A percentile compares a stretch with the other conserved stretches of the same genome.
phyloP scores from a whole-genome alignment of 2,329 filamentous ascomycete genomes.

The Nothopassalora personata region DNA sequence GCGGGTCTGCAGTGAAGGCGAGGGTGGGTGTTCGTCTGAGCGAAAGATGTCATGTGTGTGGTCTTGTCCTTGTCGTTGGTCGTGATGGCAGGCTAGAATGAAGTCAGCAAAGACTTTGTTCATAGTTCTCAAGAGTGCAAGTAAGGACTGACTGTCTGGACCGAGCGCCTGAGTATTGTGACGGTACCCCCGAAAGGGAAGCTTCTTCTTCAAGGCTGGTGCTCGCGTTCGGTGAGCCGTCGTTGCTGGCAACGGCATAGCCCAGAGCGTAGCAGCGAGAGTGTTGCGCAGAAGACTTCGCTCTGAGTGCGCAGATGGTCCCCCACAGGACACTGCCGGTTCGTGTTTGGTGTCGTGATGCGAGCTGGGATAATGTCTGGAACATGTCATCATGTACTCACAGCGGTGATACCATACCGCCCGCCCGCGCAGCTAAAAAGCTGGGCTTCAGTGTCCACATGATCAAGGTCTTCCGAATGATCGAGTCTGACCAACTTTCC shows the following conservation, averaged over 20 bases:
- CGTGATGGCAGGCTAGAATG: constrained; percentile 15
- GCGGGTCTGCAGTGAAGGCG: constrained; percentile 9
- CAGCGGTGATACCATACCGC: background rate
- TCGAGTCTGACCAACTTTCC: background rate
- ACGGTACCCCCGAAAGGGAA: background rate
- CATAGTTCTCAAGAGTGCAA: too few species aligned
- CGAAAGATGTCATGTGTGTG: constrained; percentile 7
- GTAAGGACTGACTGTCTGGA: too few species aligned
- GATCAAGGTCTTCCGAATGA: background rate
- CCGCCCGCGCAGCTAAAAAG: background rate
- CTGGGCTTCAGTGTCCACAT: background rate
- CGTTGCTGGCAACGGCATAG: constrained; percentile 13
- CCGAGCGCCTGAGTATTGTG: too few species aligned
- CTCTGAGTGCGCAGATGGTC: background rate
- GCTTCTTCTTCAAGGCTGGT: background rate
- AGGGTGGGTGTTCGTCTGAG: constrained; percentile 9
- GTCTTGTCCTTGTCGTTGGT: constrained; percentile 11
- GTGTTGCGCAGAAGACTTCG: background rate
- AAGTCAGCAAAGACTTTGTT: constrained; percentile 14
- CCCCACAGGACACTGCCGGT: background rate
- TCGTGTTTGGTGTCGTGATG: background rate
- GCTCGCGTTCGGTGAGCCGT: constrained; percentile 15
- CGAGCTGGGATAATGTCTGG: background rate
- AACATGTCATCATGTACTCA: background rate
- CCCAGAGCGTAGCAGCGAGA: constrained; percentile 10